These are phyloP conservation scores for Carex parvula DNA, from an alignment of 176 grass and related monocot species.

Conservation along the genomic window DNA sequence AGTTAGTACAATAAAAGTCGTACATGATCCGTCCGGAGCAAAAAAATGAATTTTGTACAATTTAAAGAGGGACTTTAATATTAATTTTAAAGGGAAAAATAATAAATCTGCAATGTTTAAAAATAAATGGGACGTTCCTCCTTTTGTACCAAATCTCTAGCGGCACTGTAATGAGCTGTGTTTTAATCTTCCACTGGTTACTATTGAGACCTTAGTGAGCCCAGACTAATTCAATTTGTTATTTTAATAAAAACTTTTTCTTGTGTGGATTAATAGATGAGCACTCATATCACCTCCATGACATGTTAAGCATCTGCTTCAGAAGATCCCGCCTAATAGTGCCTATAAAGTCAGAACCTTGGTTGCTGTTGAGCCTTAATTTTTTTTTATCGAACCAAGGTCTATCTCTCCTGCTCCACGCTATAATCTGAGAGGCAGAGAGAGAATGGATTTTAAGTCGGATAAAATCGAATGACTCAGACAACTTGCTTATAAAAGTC, in stretches of 20 bases:
- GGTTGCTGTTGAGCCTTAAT: slow-evolving; percentile 6
- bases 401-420: neutral
- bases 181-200: neutral
- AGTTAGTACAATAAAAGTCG: too few relatives aligned
- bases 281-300: neutral
- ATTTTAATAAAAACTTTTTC: neutral
- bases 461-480: neutral
- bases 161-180: too few relatives aligned
- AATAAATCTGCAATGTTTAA: too few relatives aligned
- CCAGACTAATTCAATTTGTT: neutral
- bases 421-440: neutral
- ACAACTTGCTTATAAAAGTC: neutral
- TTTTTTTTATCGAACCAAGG: neutral
- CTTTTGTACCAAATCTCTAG: too few relatives aligned
- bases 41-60: too few relatives aligned
- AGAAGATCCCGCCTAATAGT: neutral
- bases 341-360: slow-evolving; percentile 29
- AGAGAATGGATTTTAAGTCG: too few relatives aligned
- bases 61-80: too few relatives aligned
- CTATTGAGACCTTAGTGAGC: neutral
- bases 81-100: too few relatives aligned
- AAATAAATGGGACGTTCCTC: too few relatives aligned
- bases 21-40: too few relatives aligned
- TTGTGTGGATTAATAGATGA: neutral
- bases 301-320: neutral